Percentiles rank a stretch among this genome's conserved stretches.
Evolutionary conservation across 2,329 filamentous ascomycete species (phyloP).

Genomic region (Xylaria sp.): DNA sequence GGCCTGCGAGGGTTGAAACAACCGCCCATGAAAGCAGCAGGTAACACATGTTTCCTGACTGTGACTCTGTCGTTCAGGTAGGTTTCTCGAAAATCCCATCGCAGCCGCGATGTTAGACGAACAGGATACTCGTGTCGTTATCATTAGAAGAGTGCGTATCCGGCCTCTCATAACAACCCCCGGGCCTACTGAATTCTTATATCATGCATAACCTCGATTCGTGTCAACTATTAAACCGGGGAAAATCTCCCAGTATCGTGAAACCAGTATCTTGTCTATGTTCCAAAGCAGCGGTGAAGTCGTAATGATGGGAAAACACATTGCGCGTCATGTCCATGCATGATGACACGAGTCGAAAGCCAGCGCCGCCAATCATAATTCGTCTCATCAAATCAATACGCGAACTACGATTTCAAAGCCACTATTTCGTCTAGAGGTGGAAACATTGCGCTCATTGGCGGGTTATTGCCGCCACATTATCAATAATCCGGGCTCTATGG

Average conservation of each 20-base stretch:
- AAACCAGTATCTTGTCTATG: not conserved
- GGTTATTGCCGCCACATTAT: not conserved
- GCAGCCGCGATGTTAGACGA: constrained; percentile 1
- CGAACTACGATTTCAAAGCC: not conserved
- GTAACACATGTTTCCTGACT: not conserved
- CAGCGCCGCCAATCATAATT: not conserved
- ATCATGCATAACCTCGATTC: not conserved
- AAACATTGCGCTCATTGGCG: not conserved
- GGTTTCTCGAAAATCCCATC: not conserved
- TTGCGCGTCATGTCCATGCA: not conserved
- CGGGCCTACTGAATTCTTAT: not conserved
- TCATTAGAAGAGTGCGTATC: not conserved
- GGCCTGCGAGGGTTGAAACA: not conserved
- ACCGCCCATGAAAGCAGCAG: not conserved
- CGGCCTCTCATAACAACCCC: not conserved
- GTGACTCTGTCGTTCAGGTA: not conserved
- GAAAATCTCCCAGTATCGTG: not conserved
- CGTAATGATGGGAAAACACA: not conserved
- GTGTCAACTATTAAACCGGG: not conserved
- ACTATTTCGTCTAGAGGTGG: not conserved
- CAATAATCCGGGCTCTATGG: not conserved
- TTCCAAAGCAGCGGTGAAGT: constrained; percentile 1
- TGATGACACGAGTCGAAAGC: not conserved
- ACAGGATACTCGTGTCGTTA: not conserved
- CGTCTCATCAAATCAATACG: not conserved